Conservation (phyloP, 1,139 yeast genomes). For the Suhomyces terraborum region DNA sequence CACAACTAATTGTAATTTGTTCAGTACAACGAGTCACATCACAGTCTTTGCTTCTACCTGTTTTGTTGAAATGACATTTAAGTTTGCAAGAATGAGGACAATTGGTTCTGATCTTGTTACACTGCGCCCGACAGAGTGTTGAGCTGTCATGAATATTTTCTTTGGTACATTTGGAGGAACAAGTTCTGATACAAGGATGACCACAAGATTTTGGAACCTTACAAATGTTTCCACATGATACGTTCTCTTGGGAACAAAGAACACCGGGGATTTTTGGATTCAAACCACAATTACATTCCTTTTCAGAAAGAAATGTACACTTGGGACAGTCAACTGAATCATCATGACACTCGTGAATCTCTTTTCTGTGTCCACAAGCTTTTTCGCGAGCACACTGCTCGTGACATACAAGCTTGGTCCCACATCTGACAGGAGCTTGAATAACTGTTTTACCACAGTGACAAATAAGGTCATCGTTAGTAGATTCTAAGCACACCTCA, state of each 20-base stretch:
- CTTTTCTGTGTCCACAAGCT: constrained; percentile 75
- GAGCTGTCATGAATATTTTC: constrained; percentile 36
- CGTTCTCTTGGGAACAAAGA: constrained; percentile 67
- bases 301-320: constrained; percentile 69
- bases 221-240: constrained; percentile 75
- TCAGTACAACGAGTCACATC: constrained; percentile 50
- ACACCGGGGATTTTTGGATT: constrained; percentile 57
- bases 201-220: constrained; percentile 61
- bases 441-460: constrained; percentile 82
- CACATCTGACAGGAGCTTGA: constrained; percentile 89
- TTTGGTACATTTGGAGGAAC: constrained; percentile 46
- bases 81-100: constrained; percentile 69
- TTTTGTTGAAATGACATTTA: constrained; percentile 63
- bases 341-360: constrained; percentile 75
- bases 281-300: constrained; percentile 73
- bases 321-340: constrained; percentile 68
- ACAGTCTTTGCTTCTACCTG: constrained; percentile 38
- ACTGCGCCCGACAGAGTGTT: constrained; percentile 52
- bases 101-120: constrained; percentile 49
- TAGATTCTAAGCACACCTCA: constrained; percentile 80
- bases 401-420: constrained; percentile 70
- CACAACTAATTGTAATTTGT: constrained; percentile 53
- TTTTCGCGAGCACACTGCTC: constrained; percentile 65
- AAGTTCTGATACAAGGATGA: constrained; percentile 66
- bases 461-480: constrained; percentile 79